Base-by-base conservation (phyloP, 768 basidiomycete genomes). In the Termitomyces sp. region DNA sequence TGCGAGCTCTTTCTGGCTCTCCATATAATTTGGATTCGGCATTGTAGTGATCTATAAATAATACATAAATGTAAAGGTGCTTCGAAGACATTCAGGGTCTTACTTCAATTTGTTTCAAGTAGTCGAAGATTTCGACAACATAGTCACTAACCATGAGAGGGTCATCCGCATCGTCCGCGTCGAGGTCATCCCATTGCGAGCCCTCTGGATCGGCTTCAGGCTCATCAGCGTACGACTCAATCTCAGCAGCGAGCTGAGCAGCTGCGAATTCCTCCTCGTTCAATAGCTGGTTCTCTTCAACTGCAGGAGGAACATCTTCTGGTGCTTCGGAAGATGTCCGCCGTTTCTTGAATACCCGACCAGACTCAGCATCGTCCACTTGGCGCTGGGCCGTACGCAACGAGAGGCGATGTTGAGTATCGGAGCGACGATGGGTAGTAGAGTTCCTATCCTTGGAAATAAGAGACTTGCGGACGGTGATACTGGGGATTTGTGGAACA, bases 141-240 rank as follows among this genome's bases (percentile, higher is more conserved):
- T 99, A 99, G 71, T 98, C 93, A 73, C 87, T 89, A 62, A 97
- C 95, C 95, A 98, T 98, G 58, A 92, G 78, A 14, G 96, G 97
- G 66, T 99, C 96, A 50, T 94, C 93, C 19, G 73, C 81, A 67
- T 99, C 97, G 46, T 95, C 94, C 1, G 84, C 86, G 61, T 99
- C 97, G 15, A 98, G 80, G 66, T 98, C 96, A 31, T 89, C 89
- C 95, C 94, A 98, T 40, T 71, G 63, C 11, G 77, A 77, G 75
- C 77, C 74, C 53, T 87, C 76, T 3, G 85, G 85, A 61, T 87
- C 86, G 4, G 82, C 85, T 66, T 89, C 89, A 3, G 64, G 68
- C 59, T 84, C 82, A 33, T 83, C 73, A 19, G 76, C 72, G 53
- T 74, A 75, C 2, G 72, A 71, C 53, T 87, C 86, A 38, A 76